Base-by-base conservation (phyloP, 2,329 filamentous ascomycete species). In the Talaromyces marneffei region DNA sequence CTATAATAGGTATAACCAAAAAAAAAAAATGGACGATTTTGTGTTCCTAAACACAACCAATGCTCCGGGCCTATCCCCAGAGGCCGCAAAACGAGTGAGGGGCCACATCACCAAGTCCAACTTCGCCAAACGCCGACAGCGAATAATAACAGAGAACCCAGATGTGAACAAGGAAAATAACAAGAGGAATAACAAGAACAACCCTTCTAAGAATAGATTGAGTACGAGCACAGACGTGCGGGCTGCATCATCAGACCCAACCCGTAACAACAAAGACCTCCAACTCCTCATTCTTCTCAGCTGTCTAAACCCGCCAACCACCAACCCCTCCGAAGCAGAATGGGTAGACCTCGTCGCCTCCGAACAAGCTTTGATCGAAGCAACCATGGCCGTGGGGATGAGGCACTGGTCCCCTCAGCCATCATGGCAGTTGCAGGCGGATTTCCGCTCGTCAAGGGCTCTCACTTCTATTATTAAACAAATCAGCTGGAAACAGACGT, bases 321-420 rank as follows among this genome's bases (percentile, higher is more conserved):
- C 39, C 2, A 56, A 46, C 20, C 27, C 25, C 2, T 31, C 25
- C 16, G 69, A 71, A 60, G 64, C 63, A 4, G 64, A 61, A 2
- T 71, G 69, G 69, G 58, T 68, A 27, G 31, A 63, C 12, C 60
- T 70, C 12, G 61, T 71, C 39, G 60, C 60, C 33, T 69, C 69
- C 3, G 66, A 71, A 27, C 66, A 65, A 2, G 67, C 64, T 4
- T 56, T 70, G 10, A 48, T 67, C 10, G 67, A 71, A 58, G 63
- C 67, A 9, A 62, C 69, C 3, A 59, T 71, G 63, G 67, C 66
- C 7, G 54, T 68, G 9, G 66, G 65, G 6, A 39, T 64, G 29
- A 64, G 67, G 9, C 63, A 67, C 31, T 69, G 64, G 67, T 68
- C 68, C 3, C 67, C 65, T 12, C 62, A 64, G 3, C 16, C 18